Evolutionary conservation across 2,329 filamentous ascomycete species (phyloP).

Genomic region (Alternaria longipes): DNA sequence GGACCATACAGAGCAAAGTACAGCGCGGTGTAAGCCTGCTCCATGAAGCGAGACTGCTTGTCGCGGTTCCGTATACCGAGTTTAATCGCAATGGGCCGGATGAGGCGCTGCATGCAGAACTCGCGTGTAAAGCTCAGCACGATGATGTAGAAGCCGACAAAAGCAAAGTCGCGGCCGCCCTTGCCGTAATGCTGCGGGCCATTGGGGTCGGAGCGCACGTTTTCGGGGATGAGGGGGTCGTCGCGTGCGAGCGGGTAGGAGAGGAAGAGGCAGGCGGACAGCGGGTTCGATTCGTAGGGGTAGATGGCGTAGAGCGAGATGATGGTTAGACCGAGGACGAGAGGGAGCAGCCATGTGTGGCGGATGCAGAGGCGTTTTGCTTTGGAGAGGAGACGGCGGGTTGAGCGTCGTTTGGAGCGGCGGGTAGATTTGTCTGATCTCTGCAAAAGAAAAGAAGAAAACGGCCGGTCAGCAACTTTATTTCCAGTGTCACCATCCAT

Average conservation of each 20-base stretch:
- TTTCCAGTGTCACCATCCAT: neutral
- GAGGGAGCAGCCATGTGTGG: slow-evolving; percentile 73
- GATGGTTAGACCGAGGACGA: slow-evolving; percentile 71
- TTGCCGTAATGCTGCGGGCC: slow-evolving; percentile 78
- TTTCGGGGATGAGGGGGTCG: slow-evolving; percentile 37
- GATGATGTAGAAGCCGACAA: slow-evolving; percentile 88
- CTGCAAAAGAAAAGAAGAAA: slow-evolving; percentile 8
- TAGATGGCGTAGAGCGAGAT: slow-evolving; percentile 76
- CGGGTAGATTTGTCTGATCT: slow-evolving; percentile 39
- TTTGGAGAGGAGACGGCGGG: slow-evolving; percentile 55
- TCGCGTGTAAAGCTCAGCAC: slow-evolving; percentile 93
- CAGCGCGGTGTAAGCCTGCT: slow-evolving; percentile 91
- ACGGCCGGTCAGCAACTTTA: neutral
- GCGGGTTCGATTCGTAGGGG: slow-evolving; percentile 78
- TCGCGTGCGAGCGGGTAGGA: slow-evolving; percentile 77
- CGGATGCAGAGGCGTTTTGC: slow-evolving; percentile 58
- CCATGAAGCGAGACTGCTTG: slow-evolving; percentile 93
- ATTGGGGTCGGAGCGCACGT: slow-evolving; percentile 51
- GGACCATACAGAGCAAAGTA: slow-evolving; percentile 88
- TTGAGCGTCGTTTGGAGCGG: slow-evolving; percentile 58
- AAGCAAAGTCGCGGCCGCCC: slow-evolving; percentile 83
- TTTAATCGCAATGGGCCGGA: slow-evolving; percentile 76
- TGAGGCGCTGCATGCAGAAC: slow-evolving; percentile 91
- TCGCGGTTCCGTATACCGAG: slow-evolving; percentile 74
- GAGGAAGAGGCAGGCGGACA: slow-evolving; percentile 86